Conservation (phyloP, 2,329 filamentous ascomycete genomes). For the Huntiella savannae region DNA sequence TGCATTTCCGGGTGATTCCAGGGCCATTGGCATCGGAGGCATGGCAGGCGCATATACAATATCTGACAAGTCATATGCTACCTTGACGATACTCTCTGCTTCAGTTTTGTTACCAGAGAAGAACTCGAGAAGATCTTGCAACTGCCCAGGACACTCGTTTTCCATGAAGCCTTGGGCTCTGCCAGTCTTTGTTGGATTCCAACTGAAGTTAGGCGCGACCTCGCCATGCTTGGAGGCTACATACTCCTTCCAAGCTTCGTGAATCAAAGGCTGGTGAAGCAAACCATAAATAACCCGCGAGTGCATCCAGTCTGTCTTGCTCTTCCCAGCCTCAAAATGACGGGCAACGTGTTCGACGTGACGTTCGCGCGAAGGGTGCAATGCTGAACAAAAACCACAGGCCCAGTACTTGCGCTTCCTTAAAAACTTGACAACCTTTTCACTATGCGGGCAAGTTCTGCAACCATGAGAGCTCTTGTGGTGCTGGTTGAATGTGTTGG, state of each 20-base stretch:
- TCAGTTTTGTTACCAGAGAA: constrained; percentile 39
- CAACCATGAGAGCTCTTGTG: constrained; percentile 47
- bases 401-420: constrained; percentile 49
- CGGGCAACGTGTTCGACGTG: constrained; percentile 48
- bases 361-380: constrained; percentile 43
- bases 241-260: constrained; percentile 40
- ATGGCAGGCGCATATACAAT: constrained; percentile 20
- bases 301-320: constrained; percentile 48
- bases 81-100: constrained; percentile 35
- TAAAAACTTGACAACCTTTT: constrained; percentile 42
- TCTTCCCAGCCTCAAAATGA: constrained; percentile 46
- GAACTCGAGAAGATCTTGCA: constrained; percentile 46
- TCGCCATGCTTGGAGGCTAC: constrained; percentile 35
- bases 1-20: constrained; percentile 13
- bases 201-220: constrained; percentile 40
- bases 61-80: constrained; percentile 38
- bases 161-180: constrained; percentile 39
- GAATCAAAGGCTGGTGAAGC: constrained; percentile 44
- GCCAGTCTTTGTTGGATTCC: constrained; percentile 37
- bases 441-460: constrained; percentile 45
- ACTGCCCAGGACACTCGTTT: constrained; percentile 41
- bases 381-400: constrained; percentile 46
- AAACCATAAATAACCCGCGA: constrained; percentile 48
- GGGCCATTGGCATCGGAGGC: constrained; percentile 1
- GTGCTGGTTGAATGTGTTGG: constrained; percentile 49